Conservation (phyloP, 1,284 basidiomycete species). For the Tylopilus sp. region DNA sequence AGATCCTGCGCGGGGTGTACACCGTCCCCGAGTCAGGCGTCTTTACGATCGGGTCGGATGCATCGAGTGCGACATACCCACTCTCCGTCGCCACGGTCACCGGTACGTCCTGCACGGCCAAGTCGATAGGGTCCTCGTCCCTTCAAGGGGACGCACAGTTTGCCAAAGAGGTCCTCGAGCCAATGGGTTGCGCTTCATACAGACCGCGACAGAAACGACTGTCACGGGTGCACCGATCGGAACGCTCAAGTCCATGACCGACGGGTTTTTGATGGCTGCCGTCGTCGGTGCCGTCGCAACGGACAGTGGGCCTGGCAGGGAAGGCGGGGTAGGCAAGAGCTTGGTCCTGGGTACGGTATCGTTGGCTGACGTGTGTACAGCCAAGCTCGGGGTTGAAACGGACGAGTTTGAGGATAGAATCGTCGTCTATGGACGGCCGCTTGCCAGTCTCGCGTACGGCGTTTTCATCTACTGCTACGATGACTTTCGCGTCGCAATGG, state of each 20-base stretch:
- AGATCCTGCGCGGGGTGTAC: constrained; percentile 83
- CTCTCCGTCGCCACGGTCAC: constrained; percentile 96
- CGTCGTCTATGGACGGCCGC: constrained; percentile 79
- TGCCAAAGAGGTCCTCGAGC: constrained; percentile 88
- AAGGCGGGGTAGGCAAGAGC: constrained; percentile 31
- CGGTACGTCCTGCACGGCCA: constrained; percentile 88
- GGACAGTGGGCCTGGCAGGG: constrained; percentile 26
- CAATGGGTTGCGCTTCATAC: constrained; percentile 91
- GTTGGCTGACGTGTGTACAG: constrained; percentile 39
- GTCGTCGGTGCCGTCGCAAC: constrained; percentile 88
- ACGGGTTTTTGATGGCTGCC: constrained; percentile 95
- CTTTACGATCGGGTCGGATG: constrained; percentile 95
- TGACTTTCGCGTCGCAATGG: constrained; percentile 99
- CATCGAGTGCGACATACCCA: constrained; percentile 95
- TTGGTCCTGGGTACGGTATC: constrained; percentile 8
- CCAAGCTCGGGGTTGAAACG: constrained; percentile 93
- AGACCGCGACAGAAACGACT: constrained; percentile 88
- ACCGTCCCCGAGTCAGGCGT: constrained; percentile 58
- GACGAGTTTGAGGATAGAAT: constrained; percentile 93
- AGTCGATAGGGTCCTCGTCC: constrained; percentile 87
- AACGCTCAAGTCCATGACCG: constrained; percentile 84
- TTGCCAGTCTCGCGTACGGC: constrained; percentile 59
- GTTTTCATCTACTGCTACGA: constrained; percentile 93
- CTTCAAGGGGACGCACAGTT: constrained; percentile 97
- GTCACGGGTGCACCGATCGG: constrained; percentile 87